Base-by-base conservation (phyloP, 2,329 filamentous ascomycete genomes). In the Biscogniauxia sp. region DNA sequence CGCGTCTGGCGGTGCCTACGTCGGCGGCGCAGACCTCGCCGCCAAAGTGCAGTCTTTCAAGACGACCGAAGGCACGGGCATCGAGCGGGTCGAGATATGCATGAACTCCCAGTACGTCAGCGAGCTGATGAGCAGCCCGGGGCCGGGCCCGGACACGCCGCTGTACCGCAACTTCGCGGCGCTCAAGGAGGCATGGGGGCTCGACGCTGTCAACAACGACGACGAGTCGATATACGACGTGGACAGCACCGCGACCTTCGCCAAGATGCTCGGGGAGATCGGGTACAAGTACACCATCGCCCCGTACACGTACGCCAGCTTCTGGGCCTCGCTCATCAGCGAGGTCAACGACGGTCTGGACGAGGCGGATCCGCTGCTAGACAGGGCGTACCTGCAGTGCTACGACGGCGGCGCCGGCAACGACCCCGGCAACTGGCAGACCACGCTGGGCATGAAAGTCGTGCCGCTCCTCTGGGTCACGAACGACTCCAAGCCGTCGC, bases 11-110 rank as follows among this genome's bases (percentile, higher is more conserved):
- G 76, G 77, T 20, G 66, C 76, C 32, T 84, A 84, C 61, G 76
- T 82, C 6, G 81, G 80, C 13, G 78, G 81, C 56, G 75, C 73
- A 7, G 78, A 76, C n/a, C 76, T 84, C 7, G 76, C 80, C 23
- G 74, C 77, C 23, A 82, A 82, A 66, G 69, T 84, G 1, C 68
- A 67, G 49, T 77, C 75, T 1, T 75, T 79, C 68, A 80, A 80
- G 65, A 70, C 68, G 1, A 68, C 64, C 20, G 63, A 59, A 49
- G 58, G 52, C 9, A 76, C 76, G 1, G 67, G 70, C 26, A 69
- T 80, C 28, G 61, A 75, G 62, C 66, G 78, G 5, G 65, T 80
- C 20, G 78, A 81, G 66, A 74, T 80, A 53, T 79, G 73, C 1
- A 79, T 78, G 74, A 79, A 79, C 63, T 68, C 77, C 3, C 73